phyloP scores from a whole-genome alignment of 192 early-diverging fungal species.

The Chytriomyces sp. region DNA sequence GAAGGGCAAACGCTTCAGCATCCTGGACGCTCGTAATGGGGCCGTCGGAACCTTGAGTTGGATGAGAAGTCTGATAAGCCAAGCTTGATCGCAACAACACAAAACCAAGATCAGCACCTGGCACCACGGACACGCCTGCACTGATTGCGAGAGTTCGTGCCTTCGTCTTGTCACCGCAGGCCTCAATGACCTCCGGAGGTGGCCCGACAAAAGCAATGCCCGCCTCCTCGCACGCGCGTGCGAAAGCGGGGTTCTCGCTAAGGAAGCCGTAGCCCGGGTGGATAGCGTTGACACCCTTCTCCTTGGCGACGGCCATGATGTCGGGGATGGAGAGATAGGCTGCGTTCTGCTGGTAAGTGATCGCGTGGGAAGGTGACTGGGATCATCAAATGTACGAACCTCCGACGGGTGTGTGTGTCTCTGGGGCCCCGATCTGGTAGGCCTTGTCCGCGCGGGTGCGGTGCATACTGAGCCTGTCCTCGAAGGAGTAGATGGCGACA shows the following conservation, averaged over 20 bases:
- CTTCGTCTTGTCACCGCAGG: slow-evolving; percentile 94
- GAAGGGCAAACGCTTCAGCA: slow-evolving; percentile 70
- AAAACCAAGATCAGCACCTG: slow-evolving; percentile 60
- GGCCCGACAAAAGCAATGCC: slow-evolving; percentile 95
- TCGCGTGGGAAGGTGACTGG: not conserved
- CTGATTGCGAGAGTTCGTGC: slow-evolving; percentile 76
- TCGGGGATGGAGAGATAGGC: slow-evolving; percentile 94
- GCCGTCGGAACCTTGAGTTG: no score
- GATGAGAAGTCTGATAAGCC: no score
- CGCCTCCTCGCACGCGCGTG: slow-evolving; percentile 81
- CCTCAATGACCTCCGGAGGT: slow-evolving; percentile 77
- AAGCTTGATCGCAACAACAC: no score
- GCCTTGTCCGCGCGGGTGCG: slow-evolving; percentile 93
- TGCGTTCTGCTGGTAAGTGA: slow-evolving; percentile 1
- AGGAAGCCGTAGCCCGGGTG: slow-evolving; percentile 98
- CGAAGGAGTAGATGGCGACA: slow-evolving; percentile 81
- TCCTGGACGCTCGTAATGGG: slow-evolving; percentile 69
- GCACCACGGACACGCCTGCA: slow-evolving; percentile 84
- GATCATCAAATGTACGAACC: not conserved
- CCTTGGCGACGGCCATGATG: slow-evolving; percentile 82
- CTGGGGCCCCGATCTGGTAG: slow-evolving; percentile 88
- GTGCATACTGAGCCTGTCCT: slow-evolving; percentile 91
- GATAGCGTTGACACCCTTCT: slow-evolving; percentile 78
- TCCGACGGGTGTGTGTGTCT: slow-evolving; percentile 84
- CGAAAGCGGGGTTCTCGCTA: slow-evolving; percentile 91